Evolutionary conservation across 139 green algal species (phyloP), one percentile per base, ranked within the genome.

Genomic region (Zygnema circumcarinatum): DNA sequence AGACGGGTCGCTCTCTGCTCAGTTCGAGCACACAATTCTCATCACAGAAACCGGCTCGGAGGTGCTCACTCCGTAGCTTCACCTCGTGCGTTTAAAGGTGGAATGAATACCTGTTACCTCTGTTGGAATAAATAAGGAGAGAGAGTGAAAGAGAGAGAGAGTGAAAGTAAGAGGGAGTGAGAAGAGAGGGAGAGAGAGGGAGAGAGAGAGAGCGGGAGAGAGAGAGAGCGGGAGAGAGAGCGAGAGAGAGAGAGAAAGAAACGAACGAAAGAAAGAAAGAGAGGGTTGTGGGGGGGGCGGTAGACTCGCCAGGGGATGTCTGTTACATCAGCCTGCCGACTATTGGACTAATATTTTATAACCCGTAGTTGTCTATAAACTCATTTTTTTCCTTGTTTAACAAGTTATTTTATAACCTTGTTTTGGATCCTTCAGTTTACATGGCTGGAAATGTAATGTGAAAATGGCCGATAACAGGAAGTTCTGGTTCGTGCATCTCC

Each of bases 1-100:
- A 25, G 97, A 99, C 90, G 95, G 95, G n/a, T 91, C 91, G 16
- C 90, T 98, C 76, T 92, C 93, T 25, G 96, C 97, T 11, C 97
- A 99, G 92, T 96, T 93, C 83, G 97, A 99, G 94, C 97, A 99
- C 93, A 98, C 97, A 1, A 86, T 99, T 56, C 93, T 98, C 1
- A 97, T 99, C 76, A 98, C 96, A 1, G 79, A 96, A 16, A 81
- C 90, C 39, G 96, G 96, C 0, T 88, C 92, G 16, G 96, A 99
- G 78, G 93, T 99, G 0, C 79, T 99, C n/a, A 99, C 96, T 11
- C 36, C 38, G 32, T 82, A 82, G 47, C 16, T 25, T 62, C 7
- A 78, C 35, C 7, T 40, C 16, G 33, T 40, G 16, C 7, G 7
- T 16, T 62, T 62, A 62, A 62, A 62, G 47, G 16, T 62, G 7